phyloP scores from a whole-genome alignment of 2,329 filamentous ascomycete genomes.

The Pseudocercospora vitis region DNA sequence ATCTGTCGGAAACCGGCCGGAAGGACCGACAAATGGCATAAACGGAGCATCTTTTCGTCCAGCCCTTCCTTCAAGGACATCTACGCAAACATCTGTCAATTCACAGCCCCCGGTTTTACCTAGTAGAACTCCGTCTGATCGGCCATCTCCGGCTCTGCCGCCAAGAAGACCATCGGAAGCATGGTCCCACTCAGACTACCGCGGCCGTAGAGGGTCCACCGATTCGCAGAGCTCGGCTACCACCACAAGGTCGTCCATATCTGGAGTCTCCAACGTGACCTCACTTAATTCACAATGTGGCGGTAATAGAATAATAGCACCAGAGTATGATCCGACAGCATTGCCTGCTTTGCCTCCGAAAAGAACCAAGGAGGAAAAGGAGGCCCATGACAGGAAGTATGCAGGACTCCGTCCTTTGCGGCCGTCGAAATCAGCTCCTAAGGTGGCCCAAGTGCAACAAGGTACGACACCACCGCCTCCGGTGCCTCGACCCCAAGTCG shows the following conservation, averaged over 20 bases:
- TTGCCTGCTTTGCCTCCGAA: slow-evolving; percentile 58
- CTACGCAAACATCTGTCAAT: slow-evolving; percentile 37
- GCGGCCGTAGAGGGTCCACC: slow-evolving; percentile 43
- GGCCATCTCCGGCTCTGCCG: slow-evolving; percentile 44
- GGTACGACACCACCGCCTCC: slow-evolving; percentile 31
- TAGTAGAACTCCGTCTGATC: slow-evolving; percentile 40
- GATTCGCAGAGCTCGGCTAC: slow-evolving; percentile 56
- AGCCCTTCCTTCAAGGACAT: slow-evolving; percentile 48
- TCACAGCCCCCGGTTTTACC: slow-evolving; percentile 49
- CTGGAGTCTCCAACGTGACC: slow-evolving; percentile 47
- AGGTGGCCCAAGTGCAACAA: slow-evolving; percentile 24
- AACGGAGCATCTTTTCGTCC: slow-evolving; percentile 36
- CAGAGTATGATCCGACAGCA: slow-evolving; percentile 56
- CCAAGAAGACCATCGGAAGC: slow-evolving; percentile 46
- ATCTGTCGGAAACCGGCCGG: slow-evolving; percentile 40
- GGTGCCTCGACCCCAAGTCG: slow-evolving; percentile 16
- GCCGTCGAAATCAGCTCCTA: slow-evolving; percentile 28
- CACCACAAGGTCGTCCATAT: slow-evolving; percentile 50
- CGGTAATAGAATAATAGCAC: slow-evolving; percentile 41
- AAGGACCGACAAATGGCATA: slow-evolving; percentile 25
- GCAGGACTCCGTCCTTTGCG: slow-evolving; percentile 24
- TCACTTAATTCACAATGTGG: slow-evolving; percentile 32
- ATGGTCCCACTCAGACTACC: slow-evolving; percentile 29
- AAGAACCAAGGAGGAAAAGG: slow-evolving; percentile 44
- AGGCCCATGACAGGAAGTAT: slow-evolving; percentile 34